These are phyloP conservation scores for Pulveroboletus sp. DNA, from an alignment of 768 basidiomycete genomes.

Conservation along the genomic window DNA sequence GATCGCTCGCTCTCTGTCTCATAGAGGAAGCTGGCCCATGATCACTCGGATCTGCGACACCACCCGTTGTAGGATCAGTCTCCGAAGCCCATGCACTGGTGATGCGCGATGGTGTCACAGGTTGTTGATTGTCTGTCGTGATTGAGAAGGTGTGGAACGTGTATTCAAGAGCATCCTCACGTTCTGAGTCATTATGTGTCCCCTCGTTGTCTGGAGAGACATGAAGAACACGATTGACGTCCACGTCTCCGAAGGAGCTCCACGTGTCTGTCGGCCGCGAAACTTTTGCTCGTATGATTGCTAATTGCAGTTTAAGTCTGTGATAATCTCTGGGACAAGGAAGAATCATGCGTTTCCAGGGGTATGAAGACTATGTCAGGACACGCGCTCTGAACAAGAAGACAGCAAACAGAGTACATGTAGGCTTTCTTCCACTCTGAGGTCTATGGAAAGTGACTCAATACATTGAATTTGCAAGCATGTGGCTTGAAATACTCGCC, in stretches of 20 bases:
- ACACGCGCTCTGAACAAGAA: neutral
- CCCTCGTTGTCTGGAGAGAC: neutral
- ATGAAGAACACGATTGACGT: neutral
- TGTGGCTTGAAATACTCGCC: constrained; percentile 31
- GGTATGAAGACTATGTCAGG: neutral
- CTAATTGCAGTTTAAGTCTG: constrained; percentile 63
- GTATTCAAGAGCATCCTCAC: constrained; percentile 2
- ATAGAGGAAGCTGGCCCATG: neutral
- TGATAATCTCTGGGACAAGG: constrained; percentile 56
- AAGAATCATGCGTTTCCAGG: neutral
- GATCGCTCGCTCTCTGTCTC: neutral
- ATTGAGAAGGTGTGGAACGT: neutral
- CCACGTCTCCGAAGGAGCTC: constrained; percentile 7
- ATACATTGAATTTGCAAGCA: neutral
- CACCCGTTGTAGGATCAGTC: neutral
- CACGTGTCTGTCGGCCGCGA: constrained; percentile 20
- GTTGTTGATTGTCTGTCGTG: constrained; percentile 5
- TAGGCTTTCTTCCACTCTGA: constrained; percentile 51
- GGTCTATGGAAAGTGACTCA: constrained; percentile 37
- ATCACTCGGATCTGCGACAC: neutral
- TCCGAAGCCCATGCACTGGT: neutral
- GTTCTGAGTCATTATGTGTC: neutral
- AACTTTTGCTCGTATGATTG: constrained; percentile 40
- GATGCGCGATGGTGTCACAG: neutral
- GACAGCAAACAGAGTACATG: constrained; percentile 18